Conservation (phyloP, 192 early-diverging fungal species). For the Entomortierella lignicola region DNA sequence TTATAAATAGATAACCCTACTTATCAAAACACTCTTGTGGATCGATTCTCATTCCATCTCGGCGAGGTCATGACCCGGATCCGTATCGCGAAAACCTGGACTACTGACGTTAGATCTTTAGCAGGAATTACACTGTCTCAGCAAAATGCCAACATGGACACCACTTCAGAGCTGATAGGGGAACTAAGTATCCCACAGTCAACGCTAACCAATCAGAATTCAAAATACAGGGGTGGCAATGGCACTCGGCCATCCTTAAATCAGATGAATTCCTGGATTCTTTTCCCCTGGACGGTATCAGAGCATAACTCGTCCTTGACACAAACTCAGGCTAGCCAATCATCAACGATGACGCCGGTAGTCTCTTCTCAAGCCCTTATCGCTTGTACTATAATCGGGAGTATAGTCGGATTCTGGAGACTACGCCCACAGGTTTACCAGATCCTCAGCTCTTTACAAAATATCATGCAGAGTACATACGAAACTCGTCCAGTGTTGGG, state of each 20-base stretch:
- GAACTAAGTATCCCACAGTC: no score
- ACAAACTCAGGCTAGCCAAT: neutral
- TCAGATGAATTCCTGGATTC: conserved; percentile 13
- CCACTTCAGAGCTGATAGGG: no score
- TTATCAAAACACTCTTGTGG: conserved; percentile 31
- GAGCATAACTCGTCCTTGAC: neutral
- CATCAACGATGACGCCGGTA: neutral
- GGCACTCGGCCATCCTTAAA: neutral
- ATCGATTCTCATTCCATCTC: conserved; percentile 40
- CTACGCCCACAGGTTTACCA: conserved; percentile 11
- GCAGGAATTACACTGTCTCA: conserved; percentile 16
- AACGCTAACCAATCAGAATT: no score
- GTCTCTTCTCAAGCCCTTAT: conserved; percentile 32
- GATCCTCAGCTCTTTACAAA: conserved; percentile 21
- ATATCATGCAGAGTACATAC: conserved; percentile 5
- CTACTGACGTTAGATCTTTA: conserved; percentile 25
- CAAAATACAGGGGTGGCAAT: neutral
- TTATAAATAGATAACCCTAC: conserved; percentile 26
- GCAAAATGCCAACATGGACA: neutral
- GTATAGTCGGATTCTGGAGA: conserved; percentile 40
- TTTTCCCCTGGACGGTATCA: conserved; percentile 20
- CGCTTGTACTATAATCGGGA: conserved; percentile 18
- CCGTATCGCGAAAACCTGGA: conserved; percentile 32
- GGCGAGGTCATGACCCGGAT: conserved; percentile 39
- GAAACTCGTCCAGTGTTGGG: conserved; percentile 22